A percentile compares a stretch with the other conserved stretches of the same genome.
Conservation (phyloP, 2,329 filamentous ascomycete species). For the Pseudogymnoascus sp. region DNA sequence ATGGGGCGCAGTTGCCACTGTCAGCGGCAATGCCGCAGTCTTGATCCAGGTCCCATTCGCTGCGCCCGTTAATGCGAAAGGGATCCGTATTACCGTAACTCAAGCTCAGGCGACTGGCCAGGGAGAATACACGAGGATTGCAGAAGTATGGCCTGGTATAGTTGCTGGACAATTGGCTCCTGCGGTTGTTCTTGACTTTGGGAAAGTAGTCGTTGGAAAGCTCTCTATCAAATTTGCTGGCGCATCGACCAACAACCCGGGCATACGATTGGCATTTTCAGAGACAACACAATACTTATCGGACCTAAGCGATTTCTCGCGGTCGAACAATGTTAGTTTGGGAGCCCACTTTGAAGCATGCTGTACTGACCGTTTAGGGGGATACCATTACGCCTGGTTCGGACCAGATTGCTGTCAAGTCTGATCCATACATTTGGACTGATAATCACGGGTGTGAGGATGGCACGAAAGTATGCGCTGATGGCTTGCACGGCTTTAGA, state of each 20-base stretch:
- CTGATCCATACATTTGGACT: conserved; percentile 39
- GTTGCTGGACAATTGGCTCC: conserved; percentile 22
- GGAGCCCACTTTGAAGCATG: neutral
- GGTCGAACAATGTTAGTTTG: conserved; percentile 39
- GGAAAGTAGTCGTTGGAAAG: conserved; percentile 40
- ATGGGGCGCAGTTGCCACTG: neutral
- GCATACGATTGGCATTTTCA: conserved; percentile 43
- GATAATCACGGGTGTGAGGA: conserved; percentile 39
- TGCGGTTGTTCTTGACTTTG: conserved; percentile 43
- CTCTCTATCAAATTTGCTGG: conserved; percentile 38
- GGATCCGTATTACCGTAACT: neutral
- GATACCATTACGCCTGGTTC: conserved; percentile 39
- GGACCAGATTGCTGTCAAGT: conserved; percentile 44
- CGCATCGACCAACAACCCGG: conserved; percentile 28
- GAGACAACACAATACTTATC: conserved; percentile 41
- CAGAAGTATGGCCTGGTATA: conserved; percentile 2
- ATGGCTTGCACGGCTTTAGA: conserved; percentile 48
- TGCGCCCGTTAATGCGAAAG: neutral
- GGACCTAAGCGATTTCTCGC: conserved; percentile 41
- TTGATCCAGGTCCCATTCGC: neutral
- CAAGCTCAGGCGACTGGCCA: neutral
- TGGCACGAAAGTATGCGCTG: conserved; percentile 40
- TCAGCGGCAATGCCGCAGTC: neutral
- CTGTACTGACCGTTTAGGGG: conserved; percentile 21
- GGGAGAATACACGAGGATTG: conserved; percentile 8